A percentile compares a stretch with the other conserved stretches of the same genome.
phyloP scores from a whole-genome alignment of 306 rosid genomes.

The Rubus idaeus region DNA sequence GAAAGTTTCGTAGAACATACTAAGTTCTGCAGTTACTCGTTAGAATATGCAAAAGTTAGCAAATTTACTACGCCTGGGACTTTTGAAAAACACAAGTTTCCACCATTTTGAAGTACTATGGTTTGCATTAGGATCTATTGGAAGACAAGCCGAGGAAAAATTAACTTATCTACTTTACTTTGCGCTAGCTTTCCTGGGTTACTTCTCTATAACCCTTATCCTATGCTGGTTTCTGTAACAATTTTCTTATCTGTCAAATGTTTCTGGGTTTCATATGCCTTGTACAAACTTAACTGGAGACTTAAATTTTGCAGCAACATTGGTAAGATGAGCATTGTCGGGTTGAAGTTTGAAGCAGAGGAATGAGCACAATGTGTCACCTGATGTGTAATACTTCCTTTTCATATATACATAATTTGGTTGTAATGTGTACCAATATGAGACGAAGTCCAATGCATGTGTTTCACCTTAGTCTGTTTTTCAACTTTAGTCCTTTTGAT shows the following conservation, averaged over 20 bases:
- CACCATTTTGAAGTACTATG: neutral
- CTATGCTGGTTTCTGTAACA: neutral
- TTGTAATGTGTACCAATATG: neutral
- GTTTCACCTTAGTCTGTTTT: too few relatives aligned
- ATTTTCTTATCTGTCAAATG: neutral
- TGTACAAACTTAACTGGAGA: conserved; percentile 17
- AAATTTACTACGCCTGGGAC: neutral
- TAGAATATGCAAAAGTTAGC: neutral
- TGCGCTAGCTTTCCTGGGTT: neutral
- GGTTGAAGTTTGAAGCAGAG: conserved; percentile 60
- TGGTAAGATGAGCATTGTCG: conserved; percentile 78
- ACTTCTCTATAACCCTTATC: neutral
- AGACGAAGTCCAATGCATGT: neutral
- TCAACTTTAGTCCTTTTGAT: too few relatives aligned
- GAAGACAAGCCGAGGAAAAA: neutral
- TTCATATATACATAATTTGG: neutral
- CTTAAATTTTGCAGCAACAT: conserved; percentile 58
- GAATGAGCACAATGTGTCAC: conserved; percentile 22
- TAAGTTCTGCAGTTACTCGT: neutral
- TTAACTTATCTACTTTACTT: neutral
- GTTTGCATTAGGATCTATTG: neutral
- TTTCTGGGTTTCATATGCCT: conserved; percentile 6
- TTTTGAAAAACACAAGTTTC: neutral
- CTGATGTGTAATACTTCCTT: neutral
- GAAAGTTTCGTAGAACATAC: neutral